Base-by-base conservation (phyloP, 768 basidiomycete genomes). In the Suillus placidus region DNA sequence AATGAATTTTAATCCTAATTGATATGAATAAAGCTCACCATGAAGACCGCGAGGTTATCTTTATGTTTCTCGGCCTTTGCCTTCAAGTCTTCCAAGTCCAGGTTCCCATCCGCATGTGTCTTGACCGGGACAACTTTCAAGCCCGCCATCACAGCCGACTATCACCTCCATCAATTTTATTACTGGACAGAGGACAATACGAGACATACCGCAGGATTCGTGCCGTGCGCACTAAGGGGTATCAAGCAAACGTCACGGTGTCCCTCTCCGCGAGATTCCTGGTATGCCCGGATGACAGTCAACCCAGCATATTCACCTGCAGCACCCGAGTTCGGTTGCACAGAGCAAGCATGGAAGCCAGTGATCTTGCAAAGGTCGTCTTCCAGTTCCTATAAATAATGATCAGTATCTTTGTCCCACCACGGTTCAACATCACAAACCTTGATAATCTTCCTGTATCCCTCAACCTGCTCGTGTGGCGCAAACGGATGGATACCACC, bases 241-340 rank as follows among this genome's bases (percentile, higher is more conserved):
- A 98, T 97, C 61, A 98, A 79, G 74, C 95, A 99, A 60, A 98
- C 86, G 75, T 99, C 87, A 54, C 97, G 88, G 69, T 96, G 87
- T 1, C 82, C 84, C 71, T 99, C 89, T 38, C 92, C 92, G 26
- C 90, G 88, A 62, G 94, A 92, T 74, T 92, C 90, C 72, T 98
- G 95, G 78, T 95, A 99, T 12, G 96, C 96, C 57, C 91, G 87
- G 73, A 99, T 98, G 66, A 98, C 91, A 61, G 87, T 90, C 26
- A 99, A 85, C n/a, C 97, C 97, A 38, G 97, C 87, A 72, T 96
- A 99, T 80, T 99, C 97, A 34, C 97, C 97, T 66, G 95, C 94
- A 20, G 97, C 97, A 52, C 97, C 97, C 16, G 97, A 99, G 78
- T 99, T 99, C 42, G 97, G 97, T 76, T 99, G 97, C n/a, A 99